phyloP scores from a whole-genome alignment of 2,329 filamentous ascomycete genomes.

The Paramyrothecium roridum region DNA sequence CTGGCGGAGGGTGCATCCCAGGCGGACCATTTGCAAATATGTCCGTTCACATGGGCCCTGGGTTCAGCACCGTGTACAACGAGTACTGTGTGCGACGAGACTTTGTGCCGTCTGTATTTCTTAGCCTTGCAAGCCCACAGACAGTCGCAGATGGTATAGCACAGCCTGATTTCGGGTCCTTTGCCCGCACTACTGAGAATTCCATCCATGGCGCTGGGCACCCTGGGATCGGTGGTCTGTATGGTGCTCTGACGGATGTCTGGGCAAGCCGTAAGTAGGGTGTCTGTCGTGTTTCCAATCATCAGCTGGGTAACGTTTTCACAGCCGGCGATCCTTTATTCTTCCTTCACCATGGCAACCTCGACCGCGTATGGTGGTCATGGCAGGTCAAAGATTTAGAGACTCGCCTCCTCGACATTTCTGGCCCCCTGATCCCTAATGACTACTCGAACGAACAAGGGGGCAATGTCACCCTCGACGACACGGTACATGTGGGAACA shows the following conservation, averaged over 20 bases:
- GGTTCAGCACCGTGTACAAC: not conserved
- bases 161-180: not conserved
- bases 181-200: not conserved
- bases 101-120: not conserved
- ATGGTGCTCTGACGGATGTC: not conserved
- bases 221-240: not conserved
- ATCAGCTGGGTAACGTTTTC: not conserved
- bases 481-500: conserved; percentile 27
- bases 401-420: not conserved
- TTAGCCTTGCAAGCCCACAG: not conserved
- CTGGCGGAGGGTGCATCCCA: not conserved
- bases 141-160: not conserved
- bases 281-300: not conserved
- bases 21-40: not conserved
- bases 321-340: not conserved
- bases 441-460: conserved; percentile 29
- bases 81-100: not conserved
- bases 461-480: conserved; percentile 22
- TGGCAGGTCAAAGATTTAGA: conserved; percentile 6
- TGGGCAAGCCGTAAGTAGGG: not conserved
- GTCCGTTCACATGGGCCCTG: not conserved
- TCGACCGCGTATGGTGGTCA: not conserved
- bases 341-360: not conserved
- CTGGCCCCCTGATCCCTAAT: conserved; percentile 13
- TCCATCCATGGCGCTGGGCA: not conserved